Evolutionary conservation across 495 filamentous ascomycete species (phyloP).

Genomic region (Usnea hakonensis): DNA sequence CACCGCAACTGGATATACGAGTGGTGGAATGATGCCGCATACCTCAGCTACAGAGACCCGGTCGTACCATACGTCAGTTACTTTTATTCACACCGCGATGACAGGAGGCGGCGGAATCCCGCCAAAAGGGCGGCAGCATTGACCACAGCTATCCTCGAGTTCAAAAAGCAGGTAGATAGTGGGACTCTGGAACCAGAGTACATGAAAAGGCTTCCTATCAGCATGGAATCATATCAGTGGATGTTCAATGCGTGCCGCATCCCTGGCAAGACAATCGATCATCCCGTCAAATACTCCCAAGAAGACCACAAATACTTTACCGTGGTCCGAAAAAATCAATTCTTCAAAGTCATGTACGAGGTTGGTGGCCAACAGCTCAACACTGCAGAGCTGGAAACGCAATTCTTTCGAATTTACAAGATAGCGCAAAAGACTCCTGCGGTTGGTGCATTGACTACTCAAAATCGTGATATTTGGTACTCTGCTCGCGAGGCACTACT

Average conservation of each 20-base stretch:
- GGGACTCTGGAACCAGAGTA: conserved; percentile 91
- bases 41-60: conserved; percentile 88
- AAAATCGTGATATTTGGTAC: conserved; percentile 91
- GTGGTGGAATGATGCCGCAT: conserved; percentile 96
- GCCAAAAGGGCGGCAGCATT: conserved; percentile 89
- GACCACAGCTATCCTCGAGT: conserved; percentile 74
- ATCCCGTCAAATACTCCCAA: conserved; percentile 71
- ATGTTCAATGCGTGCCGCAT: conserved; percentile 97
- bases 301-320: conserved; percentile 75
- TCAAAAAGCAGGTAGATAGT: conserved; percentile 84
- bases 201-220: conserved; percentile 90
- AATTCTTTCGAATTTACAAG: conserved; percentile 81
- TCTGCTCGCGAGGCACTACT: conserved; percentile 73
- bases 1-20: conserved; percentile 90
- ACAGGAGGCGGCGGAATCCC: conserved; percentile 78
- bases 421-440: conserved; percentile 60
- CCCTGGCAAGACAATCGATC: conserved; percentile 72
- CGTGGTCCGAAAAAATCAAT: conserved; percentile 89
- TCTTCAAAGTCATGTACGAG: conserved; percentile 78
- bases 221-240: conserved; percentile 96
- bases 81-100: conserved; percentile 97
- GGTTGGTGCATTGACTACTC: conserved; percentile 77
- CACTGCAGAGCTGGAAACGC: conserved; percentile 75
- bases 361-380: conserved; percentile 76
- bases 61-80: conserved; percentile 98